A percentile compares a stretch with the other conserved stretches of the same genome.
Evolutionary conservation across 129 eudicot species (phyloP).

Genomic region (Flaveria trinervia): DNA sequence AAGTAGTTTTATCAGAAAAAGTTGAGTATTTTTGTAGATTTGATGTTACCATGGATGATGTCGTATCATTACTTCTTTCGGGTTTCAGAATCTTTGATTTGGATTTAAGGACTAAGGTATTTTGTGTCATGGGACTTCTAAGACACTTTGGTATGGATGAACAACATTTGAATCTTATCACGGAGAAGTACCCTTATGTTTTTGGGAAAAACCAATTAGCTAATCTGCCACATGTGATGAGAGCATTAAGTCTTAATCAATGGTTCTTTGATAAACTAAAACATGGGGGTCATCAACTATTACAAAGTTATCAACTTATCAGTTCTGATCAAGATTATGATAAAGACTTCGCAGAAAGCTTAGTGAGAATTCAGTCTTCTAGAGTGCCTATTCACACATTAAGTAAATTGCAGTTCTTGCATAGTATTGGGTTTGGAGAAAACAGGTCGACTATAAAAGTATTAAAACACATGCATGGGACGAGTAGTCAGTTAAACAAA

Average conservation of each 20-base stretch:
- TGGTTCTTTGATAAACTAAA: slow-evolving; percentile 65
- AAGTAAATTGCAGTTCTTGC: slow-evolving; percentile 58
- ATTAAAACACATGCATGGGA: slow-evolving; percentile 42
- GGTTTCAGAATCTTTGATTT: slow-evolving; percentile 36
- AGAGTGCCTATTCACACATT: slow-evolving; percentile 36
- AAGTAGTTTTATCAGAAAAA: slow-evolving; percentile 49
- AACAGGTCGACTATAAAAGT: slow-evolving; percentile 47
- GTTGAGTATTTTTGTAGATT: slow-evolving; percentile 56
- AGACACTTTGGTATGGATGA: slow-evolving; percentile 50
- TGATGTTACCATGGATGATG: slow-evolving; percentile 47
- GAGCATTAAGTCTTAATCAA: slow-evolving; percentile 59
- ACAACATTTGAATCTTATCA: slow-evolving; percentile 29
- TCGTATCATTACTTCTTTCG: slow-evolving; percentile 51
- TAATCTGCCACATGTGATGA: slow-evolving; percentile 65
- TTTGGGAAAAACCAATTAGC: slow-evolving; percentile 61
- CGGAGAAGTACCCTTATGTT: slow-evolving; percentile 49
- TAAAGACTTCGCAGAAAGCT: slow-evolving; percentile 40
- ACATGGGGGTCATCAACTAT: slow-evolving; percentile 47
- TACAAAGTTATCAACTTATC: slow-evolving; percentile 38
- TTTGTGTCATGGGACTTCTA: slow-evolving; percentile 57
- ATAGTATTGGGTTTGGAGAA: slow-evolving; percentile 71
- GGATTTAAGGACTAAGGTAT: slow-evolving; percentile 39
- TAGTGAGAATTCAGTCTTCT: slow-evolving; percentile 37
- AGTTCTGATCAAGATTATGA: slow-evolving; percentile 46
- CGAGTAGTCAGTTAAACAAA: slow-evolving; percentile 39